A percentile compares a stretch with the other conserved stretches of the same genome.
Evolutionary conservation across 2,329 filamentous ascomycete genomes (phyloP).

Genomic region (Diplodia intermedia): DNA sequence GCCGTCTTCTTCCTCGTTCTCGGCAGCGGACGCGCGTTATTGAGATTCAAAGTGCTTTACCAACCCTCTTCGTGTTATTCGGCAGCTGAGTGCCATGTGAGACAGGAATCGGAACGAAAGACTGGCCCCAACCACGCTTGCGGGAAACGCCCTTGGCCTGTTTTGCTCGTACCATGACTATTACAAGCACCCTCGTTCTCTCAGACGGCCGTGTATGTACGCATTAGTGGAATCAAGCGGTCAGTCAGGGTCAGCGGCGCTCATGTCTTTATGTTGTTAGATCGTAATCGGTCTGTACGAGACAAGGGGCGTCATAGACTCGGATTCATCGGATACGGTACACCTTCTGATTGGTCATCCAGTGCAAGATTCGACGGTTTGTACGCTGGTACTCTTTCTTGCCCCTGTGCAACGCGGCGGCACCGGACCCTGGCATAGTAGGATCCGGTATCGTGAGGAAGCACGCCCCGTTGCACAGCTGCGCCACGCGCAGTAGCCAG

Average conservation of each 20-base stretch:
- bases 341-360: no score
- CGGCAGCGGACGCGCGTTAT: neutral
- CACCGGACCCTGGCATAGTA: neutral
- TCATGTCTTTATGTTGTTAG: no score
- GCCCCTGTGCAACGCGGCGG: neutral
- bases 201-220: no score
- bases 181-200: no score
- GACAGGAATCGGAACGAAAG: neutral
- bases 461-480: neutral
- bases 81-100: neutral
- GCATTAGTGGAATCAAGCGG: no score
- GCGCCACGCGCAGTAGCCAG: neutral
- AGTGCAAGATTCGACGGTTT: no score
- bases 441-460: neutral
- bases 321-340: no score
- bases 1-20: neutral
- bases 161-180: no score
- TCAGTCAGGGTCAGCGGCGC: no score
- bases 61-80: neutral
- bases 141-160: neutral
- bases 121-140: neutral
- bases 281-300: no score
- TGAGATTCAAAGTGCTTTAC: neutral
- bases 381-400: no score
- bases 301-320: no score